Evolutionary conservation across 2,329 filamentous ascomycete genomes (phyloP).

Genomic region (Ascochyta viciae-villosae): DNA sequence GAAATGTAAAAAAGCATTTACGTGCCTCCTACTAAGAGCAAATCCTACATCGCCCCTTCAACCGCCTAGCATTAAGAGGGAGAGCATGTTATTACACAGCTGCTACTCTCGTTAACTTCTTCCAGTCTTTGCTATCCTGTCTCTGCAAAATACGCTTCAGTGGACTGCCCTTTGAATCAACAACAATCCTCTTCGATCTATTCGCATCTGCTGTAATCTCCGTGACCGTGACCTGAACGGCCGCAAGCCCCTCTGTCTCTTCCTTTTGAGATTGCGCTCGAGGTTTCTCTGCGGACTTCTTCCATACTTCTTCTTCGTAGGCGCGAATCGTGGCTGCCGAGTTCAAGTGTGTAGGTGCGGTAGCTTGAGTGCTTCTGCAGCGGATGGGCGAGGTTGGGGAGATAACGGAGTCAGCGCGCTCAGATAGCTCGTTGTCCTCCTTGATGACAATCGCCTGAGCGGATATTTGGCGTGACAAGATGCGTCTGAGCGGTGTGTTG

Average conservation of each 20-base stretch:
- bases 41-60: too few species aligned
- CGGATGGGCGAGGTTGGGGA: background rate
- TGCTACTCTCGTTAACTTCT: background rate
- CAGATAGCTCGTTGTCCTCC: background rate
- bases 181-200: background rate
- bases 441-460: background rate
- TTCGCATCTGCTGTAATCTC: background rate
- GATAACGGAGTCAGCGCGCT: conserved; percentile 12
- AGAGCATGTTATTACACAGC: background rate
- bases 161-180: conserved; percentile 10
- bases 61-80: too few species aligned
- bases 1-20: too few species aligned
- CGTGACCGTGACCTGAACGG: background rate
- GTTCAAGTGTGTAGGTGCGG: background rate
- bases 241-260: background rate
- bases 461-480: conserved; percentile 2
- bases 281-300: background rate
- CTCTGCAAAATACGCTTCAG: conserved; percentile 10
- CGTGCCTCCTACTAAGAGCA: too few species aligned
- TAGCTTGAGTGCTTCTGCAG: background rate
- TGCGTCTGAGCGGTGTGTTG: conserved; percentile 13
- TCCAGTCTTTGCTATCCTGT: conserved; percentile 8
- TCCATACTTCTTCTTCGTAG: background rate
- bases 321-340: background rate
- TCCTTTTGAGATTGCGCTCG: background rate